Percentiles rank a stretch among this genome's conserved stretches.
Evolutionary conservation across 2,329 filamentous ascomycete genomes (phyloP).

Genomic region (Penicillium sp.): DNA sequence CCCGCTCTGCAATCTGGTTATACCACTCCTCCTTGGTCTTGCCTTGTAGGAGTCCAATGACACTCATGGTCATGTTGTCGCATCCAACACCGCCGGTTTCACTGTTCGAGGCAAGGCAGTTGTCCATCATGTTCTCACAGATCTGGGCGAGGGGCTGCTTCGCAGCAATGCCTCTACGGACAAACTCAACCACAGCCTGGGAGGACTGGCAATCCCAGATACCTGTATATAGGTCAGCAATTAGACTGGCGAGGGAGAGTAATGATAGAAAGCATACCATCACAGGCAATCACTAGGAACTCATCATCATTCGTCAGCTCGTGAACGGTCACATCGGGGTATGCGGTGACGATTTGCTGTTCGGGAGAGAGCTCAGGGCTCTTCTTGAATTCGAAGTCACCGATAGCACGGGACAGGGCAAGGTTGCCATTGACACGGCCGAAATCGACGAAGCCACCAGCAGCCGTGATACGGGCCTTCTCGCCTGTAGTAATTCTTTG

Average conservation of each 20-base stretch:
- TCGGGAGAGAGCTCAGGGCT: conserved; percentile 93
- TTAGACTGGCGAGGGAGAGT: conserved; percentile 2
- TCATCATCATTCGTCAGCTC: conserved; percentile 89
- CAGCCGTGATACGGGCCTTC: conserved; percentile 89
- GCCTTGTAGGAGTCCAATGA: conserved; percentile 81
- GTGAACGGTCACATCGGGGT: conserved; percentile 85
- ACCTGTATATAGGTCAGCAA: conserved; percentile 48
- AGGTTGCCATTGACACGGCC: conserved; percentile 97
- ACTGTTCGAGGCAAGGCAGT: conserved; percentile 93
- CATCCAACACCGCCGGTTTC: conserved; percentile 96
- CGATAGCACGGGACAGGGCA: conserved; percentile 89
- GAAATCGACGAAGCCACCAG: conserved; percentile 96
- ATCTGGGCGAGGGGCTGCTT: conserved; percentile 92
- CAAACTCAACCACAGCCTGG: conserved; percentile 93
- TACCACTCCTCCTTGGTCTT: conserved; percentile 98
- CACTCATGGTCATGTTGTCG: conserved; percentile 98
- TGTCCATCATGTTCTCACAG: conserved; percentile 99
- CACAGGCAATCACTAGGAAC: conserved; percentile 85
- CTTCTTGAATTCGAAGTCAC: conserved; percentile 99
- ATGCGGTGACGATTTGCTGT: conserved; percentile 96
- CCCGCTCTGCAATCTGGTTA: conserved; percentile 83
- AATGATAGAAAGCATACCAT: conserved; percentile 53
- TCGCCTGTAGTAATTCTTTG: conserved; percentile 54
- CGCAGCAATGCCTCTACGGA: conserved; percentile 86
- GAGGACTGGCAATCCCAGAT: conserved; percentile 99